Conservation (phyloP, 2,329 filamentous ascomycete genomes). For the Fusarium lateritium region DNA sequence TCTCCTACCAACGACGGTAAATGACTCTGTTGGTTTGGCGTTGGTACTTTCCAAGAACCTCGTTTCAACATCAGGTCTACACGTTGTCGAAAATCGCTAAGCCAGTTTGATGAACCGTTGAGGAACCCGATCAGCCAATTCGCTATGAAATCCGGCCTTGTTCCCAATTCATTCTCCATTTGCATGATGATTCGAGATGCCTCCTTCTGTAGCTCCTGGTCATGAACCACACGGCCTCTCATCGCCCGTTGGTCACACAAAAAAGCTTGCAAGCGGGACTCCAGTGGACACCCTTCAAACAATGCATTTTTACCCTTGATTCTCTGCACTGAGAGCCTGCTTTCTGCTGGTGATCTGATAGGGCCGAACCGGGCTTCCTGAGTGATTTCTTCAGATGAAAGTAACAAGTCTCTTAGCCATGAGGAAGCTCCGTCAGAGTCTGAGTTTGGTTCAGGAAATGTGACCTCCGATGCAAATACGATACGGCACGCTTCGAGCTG, state of each 20-base stretch:
- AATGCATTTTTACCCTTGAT: slow-evolving; percentile 38
- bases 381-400: slow-evolving; percentile 18
- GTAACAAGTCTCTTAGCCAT: slow-evolving; percentile 34
- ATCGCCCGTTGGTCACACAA: background rate
- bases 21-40: background rate
- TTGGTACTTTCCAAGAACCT: background rate
- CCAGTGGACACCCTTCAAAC: slow-evolving; percentile 34
- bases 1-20: background rate
- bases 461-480: slow-evolving; percentile 42
- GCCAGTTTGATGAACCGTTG: slow-evolving; percentile 22
- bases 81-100: slow-evolving; percentile 22
- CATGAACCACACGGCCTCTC: background rate
- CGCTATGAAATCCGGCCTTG: slow-evolving; percentile 33
- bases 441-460: slow-evolving; percentile 18
- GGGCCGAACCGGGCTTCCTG: slow-evolving; percentile 34
- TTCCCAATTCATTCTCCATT: slow-evolving; percentile 34
- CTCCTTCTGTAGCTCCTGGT: slow-evolving; percentile 27
- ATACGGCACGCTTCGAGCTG: slow-evolving; percentile 41
- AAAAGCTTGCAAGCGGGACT: slow-evolving; percentile 29
- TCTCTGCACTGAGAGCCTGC: slow-evolving; percentile 16
- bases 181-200: slow-evolving; percentile 24
- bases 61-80: background rate
- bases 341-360: slow-evolving; percentile 31
- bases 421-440: slow-evolving; percentile 20
- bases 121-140: slow-evolving; percentile 35